These are phyloP conservation scores for Ocimum tenuiflorum DNA, from an alignment of 257 asterid species.

Conservation along the genomic window DNA sequence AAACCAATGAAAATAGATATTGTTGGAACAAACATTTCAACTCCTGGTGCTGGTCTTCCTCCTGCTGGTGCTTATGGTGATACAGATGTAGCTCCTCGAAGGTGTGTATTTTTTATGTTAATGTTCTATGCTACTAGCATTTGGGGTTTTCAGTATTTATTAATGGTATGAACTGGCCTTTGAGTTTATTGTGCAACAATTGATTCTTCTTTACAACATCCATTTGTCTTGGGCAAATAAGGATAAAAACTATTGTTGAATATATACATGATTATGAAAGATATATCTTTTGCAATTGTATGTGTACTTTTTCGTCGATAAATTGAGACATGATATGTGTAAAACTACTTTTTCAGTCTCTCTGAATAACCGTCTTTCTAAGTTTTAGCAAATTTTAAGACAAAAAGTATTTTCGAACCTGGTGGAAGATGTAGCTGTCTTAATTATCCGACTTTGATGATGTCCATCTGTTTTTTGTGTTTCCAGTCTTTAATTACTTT, in stretches of 20 bases:
- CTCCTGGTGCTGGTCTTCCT: slow-evolving; percentile 28
- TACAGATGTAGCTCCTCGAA: slow-evolving; percentile 28
- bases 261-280: too few relatives aligned
- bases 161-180: background rate
- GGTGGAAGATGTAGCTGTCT: background rate
- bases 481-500: background rate
- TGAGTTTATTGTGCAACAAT: background rate
- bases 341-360: background rate
- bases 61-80: slow-evolving; percentile 32
- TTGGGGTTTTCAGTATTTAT: background rate
- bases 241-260: too few relatives aligned
- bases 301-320: background rate
- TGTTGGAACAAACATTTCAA: slow-evolving; percentile 38
- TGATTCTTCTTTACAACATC: background rate
- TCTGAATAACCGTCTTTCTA: background rate
- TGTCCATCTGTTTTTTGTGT: background rate
- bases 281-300: too few relatives aligned
- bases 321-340: background rate
- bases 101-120: slow-evolving; percentile 31
- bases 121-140: background rate
- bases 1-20: slow-evolving; percentile 58
- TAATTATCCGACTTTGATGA: background rate
- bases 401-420: too few relatives aligned
- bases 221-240: background rate
- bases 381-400: background rate